Conservation (phyloP, 495 filamentous ascomycete species). For the Penicillium manginii region DNA sequence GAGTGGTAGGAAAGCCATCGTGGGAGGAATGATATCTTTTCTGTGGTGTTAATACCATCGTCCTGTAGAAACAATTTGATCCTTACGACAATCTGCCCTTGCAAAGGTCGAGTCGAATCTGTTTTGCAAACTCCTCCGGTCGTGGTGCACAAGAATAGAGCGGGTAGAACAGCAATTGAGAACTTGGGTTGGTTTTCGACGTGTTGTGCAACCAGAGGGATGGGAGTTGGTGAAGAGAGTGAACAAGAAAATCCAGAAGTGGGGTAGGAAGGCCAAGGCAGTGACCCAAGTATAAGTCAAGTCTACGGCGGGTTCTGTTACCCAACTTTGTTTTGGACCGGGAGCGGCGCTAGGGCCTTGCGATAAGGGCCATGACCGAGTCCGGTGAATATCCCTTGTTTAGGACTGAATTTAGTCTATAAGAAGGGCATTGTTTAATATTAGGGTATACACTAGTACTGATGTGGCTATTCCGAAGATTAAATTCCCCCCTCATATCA, state of each 20-base stretch:
- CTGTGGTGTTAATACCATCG: conserved; percentile 57
- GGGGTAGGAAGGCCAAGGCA: background rate
- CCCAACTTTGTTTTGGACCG: background rate
- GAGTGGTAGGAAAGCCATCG: conserved; percentile 70
- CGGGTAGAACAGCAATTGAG: background rate
- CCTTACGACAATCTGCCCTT: conserved; percentile 51
- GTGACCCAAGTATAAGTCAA: no score
- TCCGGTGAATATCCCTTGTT: no score
- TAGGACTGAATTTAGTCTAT: no score
- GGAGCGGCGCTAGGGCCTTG: no score
- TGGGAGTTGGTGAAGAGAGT: background rate
- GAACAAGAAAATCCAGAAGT: background rate
- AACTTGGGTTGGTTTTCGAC: background rate
- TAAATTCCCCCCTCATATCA: no score
- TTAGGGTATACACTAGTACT: no score
- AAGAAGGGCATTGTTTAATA: no score
- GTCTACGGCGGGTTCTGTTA: background rate
- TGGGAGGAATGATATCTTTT: conserved; percentile 44
- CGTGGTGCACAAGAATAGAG: no score
- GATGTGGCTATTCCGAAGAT: no score
- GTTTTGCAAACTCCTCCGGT: background rate
- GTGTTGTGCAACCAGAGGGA: background rate
- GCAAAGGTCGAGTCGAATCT: conserved; percentile 16
- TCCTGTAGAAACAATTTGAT: conserved; percentile 44
- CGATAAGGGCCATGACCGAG: no score